Evolutionary conservation across 75 land plant genomes (phyloP), one percentile per base, ranked within the genome.

Genomic region (Ceratopteris richardii): DNA sequence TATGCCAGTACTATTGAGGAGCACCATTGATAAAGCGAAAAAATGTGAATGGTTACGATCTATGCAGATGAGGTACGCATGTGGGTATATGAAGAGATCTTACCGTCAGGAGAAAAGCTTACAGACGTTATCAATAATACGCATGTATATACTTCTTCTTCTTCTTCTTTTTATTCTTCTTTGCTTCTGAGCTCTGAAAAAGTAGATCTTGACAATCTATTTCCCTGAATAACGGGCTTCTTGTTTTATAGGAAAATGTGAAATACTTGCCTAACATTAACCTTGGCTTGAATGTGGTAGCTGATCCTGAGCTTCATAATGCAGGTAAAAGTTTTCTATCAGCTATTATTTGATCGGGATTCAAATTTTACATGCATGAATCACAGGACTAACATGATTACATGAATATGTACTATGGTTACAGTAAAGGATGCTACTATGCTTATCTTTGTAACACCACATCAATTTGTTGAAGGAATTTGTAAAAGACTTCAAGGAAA

Each of bases 81-180:
- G 86, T 91, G 93, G 93, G 93, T 91, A 11, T 77, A 51, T 58
- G 94, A 91, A 62, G 97, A 91, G 64, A 80, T 50, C n/a, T 57
- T 91, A 61, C 81, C 79, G 17, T 72, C 33, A 59, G 97, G 93
- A 9, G 81, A 75, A 63, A 84, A 77, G 57, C 88, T 91, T n/a
- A 64, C 84, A 7, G 72, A 87, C 17, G 76, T 68, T 55, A 88
- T 91, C 81, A 87, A 91, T 36, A 31, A 23, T 39, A 72, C 61
- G 25, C 76, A 91, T 72, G 97, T 87, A 46, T 7, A 46, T 17
- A 5, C 48, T 46, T 5, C 12, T 3, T 14, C n/a, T 46, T 20
- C 21, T 5, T 46, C 48, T 46, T 5, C n/a, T 20, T 2, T 2
- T 17, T 14, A 2, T 20, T 46, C 21, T 14, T 17, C 48, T 5